Evolutionary conservation across 2,329 filamentous ascomycete genomes (phyloP).

Genomic region (Nothopassalora personata): DNA sequence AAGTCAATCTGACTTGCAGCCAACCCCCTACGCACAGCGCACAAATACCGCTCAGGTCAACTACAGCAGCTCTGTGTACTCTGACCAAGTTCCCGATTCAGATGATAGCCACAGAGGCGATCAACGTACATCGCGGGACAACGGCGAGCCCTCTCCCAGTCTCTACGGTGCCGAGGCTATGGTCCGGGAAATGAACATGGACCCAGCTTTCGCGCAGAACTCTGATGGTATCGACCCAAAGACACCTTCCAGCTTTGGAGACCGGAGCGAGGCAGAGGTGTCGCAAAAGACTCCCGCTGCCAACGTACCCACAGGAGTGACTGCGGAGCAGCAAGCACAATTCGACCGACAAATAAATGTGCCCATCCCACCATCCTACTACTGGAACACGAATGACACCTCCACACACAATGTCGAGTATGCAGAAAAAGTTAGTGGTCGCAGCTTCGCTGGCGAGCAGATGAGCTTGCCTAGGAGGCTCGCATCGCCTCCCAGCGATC

Average conservation of each 20-base stretch:
- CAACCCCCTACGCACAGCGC: slow-evolving; percentile 35
- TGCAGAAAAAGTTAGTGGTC: slow-evolving; percentile 41
- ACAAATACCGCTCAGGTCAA: slow-evolving; percentile 1
- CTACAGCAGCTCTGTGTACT: slow-evolving; percentile 3
- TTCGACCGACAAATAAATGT: slow-evolving; percentile 43
- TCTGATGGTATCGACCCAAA: slow-evolving; percentile 33
- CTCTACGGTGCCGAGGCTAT: slow-evolving; percentile 46
- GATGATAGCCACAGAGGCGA: slow-evolving; percentile 1
- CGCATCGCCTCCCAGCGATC: not conserved
- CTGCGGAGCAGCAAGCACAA: slow-evolving; percentile 16
- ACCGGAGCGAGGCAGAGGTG: slow-evolving; percentile 7
- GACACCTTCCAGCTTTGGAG: slow-evolving; percentile 19
- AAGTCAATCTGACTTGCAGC: slow-evolving; percentile 49
- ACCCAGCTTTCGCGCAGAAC: slow-evolving; percentile 36
- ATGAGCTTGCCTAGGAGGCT: slow-evolving; percentile 8
- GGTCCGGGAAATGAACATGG: slow-evolving; percentile 46
- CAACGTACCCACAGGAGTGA: slow-evolving; percentile 25
- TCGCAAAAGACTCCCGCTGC: slow-evolving; percentile 10
- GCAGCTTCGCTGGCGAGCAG: slow-evolving; percentile 35
- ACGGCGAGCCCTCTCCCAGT: slow-evolving; percentile 31
- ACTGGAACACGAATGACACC: slow-evolving; percentile 40
- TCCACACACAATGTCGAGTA: slow-evolving; percentile 45
- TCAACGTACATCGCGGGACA: not conserved
- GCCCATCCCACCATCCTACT: slow-evolving; percentile 41
- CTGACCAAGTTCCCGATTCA: not conserved